Evolutionary conservation across 73 alveolate genomes (phyloP), one percentile per base, ranked within the genome.

Genomic region (Paramecium sonneborni): DNA sequence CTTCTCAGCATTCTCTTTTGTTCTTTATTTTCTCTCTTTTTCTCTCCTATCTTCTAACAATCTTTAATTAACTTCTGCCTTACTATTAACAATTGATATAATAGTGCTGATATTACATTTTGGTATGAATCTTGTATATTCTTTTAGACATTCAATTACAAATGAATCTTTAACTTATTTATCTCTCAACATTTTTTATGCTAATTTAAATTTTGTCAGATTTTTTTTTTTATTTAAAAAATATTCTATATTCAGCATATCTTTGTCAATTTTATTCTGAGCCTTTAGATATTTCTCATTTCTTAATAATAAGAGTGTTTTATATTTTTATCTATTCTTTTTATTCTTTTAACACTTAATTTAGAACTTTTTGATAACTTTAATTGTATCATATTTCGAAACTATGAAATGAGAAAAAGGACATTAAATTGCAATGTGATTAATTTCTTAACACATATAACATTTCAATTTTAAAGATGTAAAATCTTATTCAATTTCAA

Each of bases 401-500:
- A 79, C 41, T 6, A 30, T 20, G 14, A n/a, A 44, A 46, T 79
- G 90, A 9, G 74, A 28, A 39, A 12, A 24, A 21, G 90, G 72
- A 46, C 90, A 79, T 3, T 20, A 43, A 30, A 1, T 43, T 43
- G 90, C 90, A 10, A 79, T 39, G 6, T 79, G 90, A 43, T 46
- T 39, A 10, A 1, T 6, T 24, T 79, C 74, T 46, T 79, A 11
- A 44, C 90, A 79, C 3, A 79, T 11, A 18, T 79, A 79, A 79
- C 90, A 79, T n/a, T 0, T 9, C 14, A 79, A 21, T n/a, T 38
- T n/a, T 15, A 79, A 18, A 1, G 15, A 4, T 6, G 21, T 18
- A 24, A 79, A 23, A 26, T 79, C 55, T 43, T 79, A 23, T 43
- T 79, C 90, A 10, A 43, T 23, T 34, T 79, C 90, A 24, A 79